Percentiles rank a stretch among this genome's conserved stretches.
Evolutionary conservation across 768 basidiomycete species (phyloP).

Genomic region (Collybiopsis luxurians): DNA sequence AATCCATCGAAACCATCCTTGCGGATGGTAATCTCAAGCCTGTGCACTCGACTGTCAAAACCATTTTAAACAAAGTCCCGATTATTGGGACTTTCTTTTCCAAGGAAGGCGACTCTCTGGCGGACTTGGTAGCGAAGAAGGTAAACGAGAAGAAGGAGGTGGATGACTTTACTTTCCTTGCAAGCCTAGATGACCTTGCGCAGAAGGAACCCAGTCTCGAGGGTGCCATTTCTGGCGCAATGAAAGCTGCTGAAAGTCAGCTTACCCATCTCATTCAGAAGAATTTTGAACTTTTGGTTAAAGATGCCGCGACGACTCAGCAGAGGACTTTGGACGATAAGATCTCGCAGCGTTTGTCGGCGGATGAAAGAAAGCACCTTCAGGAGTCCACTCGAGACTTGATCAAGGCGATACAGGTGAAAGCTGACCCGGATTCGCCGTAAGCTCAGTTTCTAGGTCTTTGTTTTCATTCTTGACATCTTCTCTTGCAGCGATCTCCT

Average conservation of each 20-base stretch:
- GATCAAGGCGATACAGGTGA: background rate
- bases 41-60: background rate
- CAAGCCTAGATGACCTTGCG: conserved; percentile 9
- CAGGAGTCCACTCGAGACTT: background rate
- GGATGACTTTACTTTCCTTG: conserved; percentile 11
- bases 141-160: background rate
- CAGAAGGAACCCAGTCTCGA: conserved; percentile 13
- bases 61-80: background rate
- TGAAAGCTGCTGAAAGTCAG: conserved; percentile 6
- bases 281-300: background rate
- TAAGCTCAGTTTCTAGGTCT: background rate
- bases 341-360: background rate
- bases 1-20: conserved; percentile 4
- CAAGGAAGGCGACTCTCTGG: background rate
- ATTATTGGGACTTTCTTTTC: background rate
- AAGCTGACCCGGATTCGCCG: background rate
- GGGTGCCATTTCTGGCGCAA: background rate
- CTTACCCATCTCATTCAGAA: conserved; percentile 4
- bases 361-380: background rate
- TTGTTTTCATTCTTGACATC: no score
- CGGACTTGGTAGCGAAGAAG: background rate
- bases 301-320: background rate
- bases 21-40: background rate
- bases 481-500: no score
- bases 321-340: background rate